Evolutionary conservation across 2,329 filamentous ascomycete genomes (phyloP), one percentile per base, ranked within the genome.

Genomic region (Emmonsia crescens): DNA sequence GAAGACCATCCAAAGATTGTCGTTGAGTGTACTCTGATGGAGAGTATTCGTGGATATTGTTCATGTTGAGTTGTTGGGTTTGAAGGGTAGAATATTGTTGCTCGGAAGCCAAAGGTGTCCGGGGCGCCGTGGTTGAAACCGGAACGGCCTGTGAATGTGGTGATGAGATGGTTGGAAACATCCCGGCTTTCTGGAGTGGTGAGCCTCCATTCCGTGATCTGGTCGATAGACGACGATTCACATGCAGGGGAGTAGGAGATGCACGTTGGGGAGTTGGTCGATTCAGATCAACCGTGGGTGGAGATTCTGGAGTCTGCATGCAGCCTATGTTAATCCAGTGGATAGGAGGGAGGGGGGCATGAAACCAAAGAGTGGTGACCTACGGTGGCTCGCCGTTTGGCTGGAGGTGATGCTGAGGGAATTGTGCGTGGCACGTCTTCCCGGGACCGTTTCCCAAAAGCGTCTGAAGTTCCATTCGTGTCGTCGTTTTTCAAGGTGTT

Each of bases 311-410:
- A 70, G 71, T 75, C 74, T 76, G 70, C 68, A 69, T 76, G 70
- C 68, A 69, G 74, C 55, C 44, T 72, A 64, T 71, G 73, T 76
- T 73, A 76, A 76, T 75, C 74, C 73, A 72, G 67, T 70, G 69
- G 67, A 65, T 61, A 65, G 63, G 19, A 66, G 64, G 65, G 44
- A 16, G 59, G 65, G 63, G 64, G 67, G 64, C 64, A 67, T 64
- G 64, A 64, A 68, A 74, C 68, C 68, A 74, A 72, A 71, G 69
- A 69, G 72, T 72, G 71, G 71, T 71, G 68, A 76, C 75, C 70
- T 77, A 77, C 75, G 74, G 72, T 76, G 71, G 74, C 75, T 74
- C 74, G 74, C 71, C 75, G 74, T 71, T 77, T 77, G 60, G 73
- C 71, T 69, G 68, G 69, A 59, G 70, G 74, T 65, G 71, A 69